Conservation (phyloP, 2,329 filamentous ascomycete genomes). For the Alternaria rosae region DNA sequence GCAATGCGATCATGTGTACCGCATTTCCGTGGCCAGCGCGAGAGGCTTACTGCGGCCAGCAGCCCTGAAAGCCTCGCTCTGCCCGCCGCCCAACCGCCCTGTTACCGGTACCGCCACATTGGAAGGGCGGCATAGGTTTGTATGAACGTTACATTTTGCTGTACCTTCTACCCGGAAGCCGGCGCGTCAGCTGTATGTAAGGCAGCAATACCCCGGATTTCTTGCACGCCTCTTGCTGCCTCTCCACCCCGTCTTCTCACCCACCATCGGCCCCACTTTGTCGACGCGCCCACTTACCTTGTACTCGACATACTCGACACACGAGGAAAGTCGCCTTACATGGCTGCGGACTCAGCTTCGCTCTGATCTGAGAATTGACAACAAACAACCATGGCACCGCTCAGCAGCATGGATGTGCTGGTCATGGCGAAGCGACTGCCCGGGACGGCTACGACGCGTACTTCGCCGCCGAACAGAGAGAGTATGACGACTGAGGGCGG, state of each 20-base stretch:
- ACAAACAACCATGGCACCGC: slow-evolving; percentile 33
- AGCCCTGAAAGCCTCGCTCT: slow-evolving; percentile 23
- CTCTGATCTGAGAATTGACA: background rate
- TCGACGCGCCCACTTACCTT: background rate
- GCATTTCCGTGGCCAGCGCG: slow-evolving; percentile 8
- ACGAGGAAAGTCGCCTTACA: background rate
- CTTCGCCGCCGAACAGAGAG: slow-evolving; percentile 36
- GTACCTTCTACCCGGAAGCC: slow-evolving; percentile 2
- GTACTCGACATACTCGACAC: background rate
- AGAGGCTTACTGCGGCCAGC: slow-evolving; percentile 28
- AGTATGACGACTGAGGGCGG: slow-evolving; percentile 39
- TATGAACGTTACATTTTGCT: slow-evolving; percentile 3
- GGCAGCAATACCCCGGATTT: slow-evolving; percentile 4
- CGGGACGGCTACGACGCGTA: slow-evolving; percentile 29
- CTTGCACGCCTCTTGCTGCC: background rate
- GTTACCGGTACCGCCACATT: slow-evolving; percentile 16
- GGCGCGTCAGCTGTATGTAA: slow-evolving; percentile 10
- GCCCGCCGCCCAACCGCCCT: slow-evolving; percentile 20
- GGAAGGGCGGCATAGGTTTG: slow-evolving; percentile 13
- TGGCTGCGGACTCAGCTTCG: slow-evolving; percentile 2
- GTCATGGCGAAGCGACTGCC: slow-evolving; percentile 28
- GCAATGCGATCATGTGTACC: background rate
- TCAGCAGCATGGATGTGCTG: slow-evolving; percentile 14
- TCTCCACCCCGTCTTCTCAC: background rate
- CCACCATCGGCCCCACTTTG: background rate